Evolutionary conservation across 148 eudicot genomes (phyloP).

Genomic region (Spergularia marina): DNA sequence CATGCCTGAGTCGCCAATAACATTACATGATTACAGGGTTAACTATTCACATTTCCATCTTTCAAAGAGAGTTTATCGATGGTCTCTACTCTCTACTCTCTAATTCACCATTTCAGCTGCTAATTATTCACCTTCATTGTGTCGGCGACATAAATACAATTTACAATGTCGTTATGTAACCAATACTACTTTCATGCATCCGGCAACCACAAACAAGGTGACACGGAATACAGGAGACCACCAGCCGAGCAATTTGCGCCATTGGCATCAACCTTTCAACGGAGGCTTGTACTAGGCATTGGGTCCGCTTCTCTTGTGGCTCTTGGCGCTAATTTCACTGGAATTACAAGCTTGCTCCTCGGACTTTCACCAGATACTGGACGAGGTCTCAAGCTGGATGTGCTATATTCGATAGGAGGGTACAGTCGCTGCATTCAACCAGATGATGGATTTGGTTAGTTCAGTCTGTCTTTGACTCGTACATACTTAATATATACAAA

Average conservation of each 20-base stretch:
- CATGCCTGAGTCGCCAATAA: background rate
- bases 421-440: constrained; percentile 64
- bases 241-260: constrained; percentile 66
- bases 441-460: constrained; percentile 79
- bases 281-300: constrained; percentile 66
- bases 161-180: constrained; percentile 32
- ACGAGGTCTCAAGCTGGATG: constrained; percentile 75
- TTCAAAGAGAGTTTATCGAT: background rate
- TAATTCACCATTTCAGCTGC: background rate
- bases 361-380: constrained; percentile 72
- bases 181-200: constrained; percentile 15
- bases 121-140: background rate
- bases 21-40: background rate
- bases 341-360: constrained; percentile 75
- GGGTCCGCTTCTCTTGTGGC: constrained; percentile 78
- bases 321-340: constrained; percentile 77
- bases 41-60: background rate
- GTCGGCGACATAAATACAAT: background rate
- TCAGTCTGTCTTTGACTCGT: background rate
- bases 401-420: constrained; percentile 69
- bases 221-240: constrained; percentile 17
- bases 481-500: background rate
- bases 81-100: background rate
- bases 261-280: constrained; percentile 49
- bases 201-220: constrained; percentile 26